Evolutionary conservation across 129 eudicot genomes (phyloP), one percentile per base, ranked within the genome.

Genomic region (Helianthus tuberosus): DNA sequence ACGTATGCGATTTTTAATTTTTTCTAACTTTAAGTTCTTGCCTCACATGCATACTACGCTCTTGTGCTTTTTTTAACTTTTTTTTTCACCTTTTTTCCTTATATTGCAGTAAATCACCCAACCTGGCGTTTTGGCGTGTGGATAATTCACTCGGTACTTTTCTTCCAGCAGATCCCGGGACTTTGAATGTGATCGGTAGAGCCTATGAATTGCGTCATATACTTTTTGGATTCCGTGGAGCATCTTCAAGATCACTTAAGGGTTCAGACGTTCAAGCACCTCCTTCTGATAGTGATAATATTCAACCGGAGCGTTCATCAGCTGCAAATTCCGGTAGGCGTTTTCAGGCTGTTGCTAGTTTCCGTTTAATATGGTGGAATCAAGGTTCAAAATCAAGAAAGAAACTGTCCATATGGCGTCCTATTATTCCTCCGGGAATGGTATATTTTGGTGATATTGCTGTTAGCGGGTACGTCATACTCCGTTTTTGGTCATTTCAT

Each of bases 401-500:
- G 79, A 91, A 82, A 72, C 69, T 91, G 41, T 95, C 99, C 62
- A 86, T 91, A 54, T 95, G 99, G 99, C 94, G 97, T 47, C 99
- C 99, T 36, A 84, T 88, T 25, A 85, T 91, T 55, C 85, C 94
- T 58, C 89, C 80, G 55, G 97, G 94, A 60, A 95, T 95, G 99
- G 89, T 89, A 11, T 95, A 87, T 75, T 91, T 95, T 65, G 99
- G 99, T 59, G 99, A 95, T 85, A 82, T 95, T 77, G 97, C 99
- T 16, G 97, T 91, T 66, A 83, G 80, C 74, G 99, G 97, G 98
- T 93, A 84, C 12, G 87, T 68, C 62, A 43, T 39, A 50, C 39
- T 64, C 2, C n/a, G 36, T 9, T 57, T 15, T 38, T 76, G 61
- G 51, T 44, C 23, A 29, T 66, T 54, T 66, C 17, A 9, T 64